phyloP scores from a whole-genome alignment of 73 alveolate genomes.

The Paramecium sexaurelia region DNA sequence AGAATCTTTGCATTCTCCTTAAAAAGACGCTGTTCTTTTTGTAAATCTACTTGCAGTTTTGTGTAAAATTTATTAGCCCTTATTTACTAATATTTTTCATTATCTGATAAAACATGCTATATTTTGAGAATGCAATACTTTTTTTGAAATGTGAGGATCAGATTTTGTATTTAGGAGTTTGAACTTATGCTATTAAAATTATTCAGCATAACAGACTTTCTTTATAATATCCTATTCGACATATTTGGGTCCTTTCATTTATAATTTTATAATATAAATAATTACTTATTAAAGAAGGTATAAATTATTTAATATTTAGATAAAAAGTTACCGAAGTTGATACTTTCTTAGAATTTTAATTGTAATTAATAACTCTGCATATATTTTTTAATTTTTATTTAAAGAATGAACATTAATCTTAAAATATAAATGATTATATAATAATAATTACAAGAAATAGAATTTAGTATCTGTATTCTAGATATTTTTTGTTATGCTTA shows the following conservation, averaged over 20 bases:
- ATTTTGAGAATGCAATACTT: neutral
- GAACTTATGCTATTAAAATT: neutral
- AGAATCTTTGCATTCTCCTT: conserved; percentile 50
- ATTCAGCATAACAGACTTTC: neutral
- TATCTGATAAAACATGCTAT: neutral
- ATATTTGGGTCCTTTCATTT: conserved; percentile 54
- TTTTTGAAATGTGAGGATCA: conserved; percentile 8
- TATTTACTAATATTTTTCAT: conserved; percentile 39
- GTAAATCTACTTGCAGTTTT: neutral
- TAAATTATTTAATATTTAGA: neutral
- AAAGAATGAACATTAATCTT: neutral
- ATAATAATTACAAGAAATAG: neutral
- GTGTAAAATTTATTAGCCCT: conserved; percentile 55
- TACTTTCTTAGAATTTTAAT: too few relatives aligned
- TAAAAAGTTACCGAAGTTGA: too few relatives aligned
- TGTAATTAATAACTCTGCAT: too few relatives aligned
- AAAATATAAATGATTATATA: neutral
- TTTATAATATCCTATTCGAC: conserved; percentile 7
- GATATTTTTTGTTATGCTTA: neutral
- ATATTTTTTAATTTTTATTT: too few relatives aligned
- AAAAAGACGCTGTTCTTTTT: conserved; percentile 3
- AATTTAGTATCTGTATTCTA: neutral
- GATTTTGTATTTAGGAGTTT: conserved; percentile 4
- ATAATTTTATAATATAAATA: neutral
- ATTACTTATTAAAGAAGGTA: neutral